A percentile compares a stretch with the other conserved stretches of the same genome.
Conservation (phyloP, 208 protist species). For the Herpetomonas samuelpessoai region DNA sequence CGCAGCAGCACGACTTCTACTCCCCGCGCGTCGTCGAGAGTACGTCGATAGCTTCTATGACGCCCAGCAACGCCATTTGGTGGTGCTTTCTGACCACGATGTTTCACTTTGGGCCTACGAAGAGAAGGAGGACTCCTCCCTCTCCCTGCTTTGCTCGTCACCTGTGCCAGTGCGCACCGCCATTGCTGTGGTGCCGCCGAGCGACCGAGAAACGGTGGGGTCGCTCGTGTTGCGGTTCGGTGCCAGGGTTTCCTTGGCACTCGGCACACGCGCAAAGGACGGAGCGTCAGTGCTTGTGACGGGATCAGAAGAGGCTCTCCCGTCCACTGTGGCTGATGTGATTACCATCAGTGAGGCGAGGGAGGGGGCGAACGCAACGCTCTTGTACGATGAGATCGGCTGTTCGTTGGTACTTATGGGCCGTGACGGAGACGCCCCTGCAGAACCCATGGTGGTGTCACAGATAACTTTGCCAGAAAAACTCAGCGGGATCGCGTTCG, state of each 20-base stretch:
- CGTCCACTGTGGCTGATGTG: background rate
- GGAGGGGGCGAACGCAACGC: background rate
- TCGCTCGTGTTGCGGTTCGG: constrained; percentile 36
- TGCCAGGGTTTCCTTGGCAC: constrained; percentile 22
- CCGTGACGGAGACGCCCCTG: background rate
- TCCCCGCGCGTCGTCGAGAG: constrained; percentile 7
- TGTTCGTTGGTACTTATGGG: constrained; percentile 40
- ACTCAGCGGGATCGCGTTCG: constrained; percentile 35
- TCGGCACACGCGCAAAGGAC: background rate
- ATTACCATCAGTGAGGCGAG: background rate
- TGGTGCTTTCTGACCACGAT: constrained; percentile 26
- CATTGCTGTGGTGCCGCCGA: constrained; percentile 21
- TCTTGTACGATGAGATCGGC: constrained; percentile 47
- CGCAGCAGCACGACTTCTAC: constrained; percentile 14
- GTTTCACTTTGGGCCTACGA: constrained; percentile 29
- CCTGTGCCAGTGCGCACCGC: constrained; percentile 4
- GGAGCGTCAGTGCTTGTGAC: background rate
- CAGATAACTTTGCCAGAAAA: constrained; percentile 30
- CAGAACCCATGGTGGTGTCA: constrained; percentile 30
- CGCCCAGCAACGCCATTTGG: constrained; percentile 21
- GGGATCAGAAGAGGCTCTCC: background rate
- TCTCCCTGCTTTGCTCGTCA: constrained; percentile 16
- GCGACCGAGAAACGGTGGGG: constrained; percentile 15
- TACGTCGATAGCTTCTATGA: constrained; percentile 54
- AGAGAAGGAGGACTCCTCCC: constrained; percentile 7